Evolutionary conservation across 2,329 filamentous ascomycete genomes (phyloP).

Genomic region (Emergomyces africanus): DNA sequence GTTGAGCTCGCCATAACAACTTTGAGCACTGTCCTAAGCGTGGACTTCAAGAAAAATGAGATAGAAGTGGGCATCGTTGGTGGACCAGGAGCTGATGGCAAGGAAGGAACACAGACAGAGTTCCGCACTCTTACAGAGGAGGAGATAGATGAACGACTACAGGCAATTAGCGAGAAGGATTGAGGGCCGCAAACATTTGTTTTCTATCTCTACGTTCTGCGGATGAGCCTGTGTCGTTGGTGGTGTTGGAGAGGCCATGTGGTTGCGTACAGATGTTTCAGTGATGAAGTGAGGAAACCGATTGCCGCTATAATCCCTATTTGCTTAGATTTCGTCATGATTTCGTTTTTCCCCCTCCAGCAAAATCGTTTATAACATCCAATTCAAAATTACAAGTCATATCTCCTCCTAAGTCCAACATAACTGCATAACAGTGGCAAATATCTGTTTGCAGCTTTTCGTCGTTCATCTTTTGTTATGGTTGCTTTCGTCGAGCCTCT

Average conservation of each 20-base stretch:
- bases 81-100: constrained; percentile 67
- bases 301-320: background rate
- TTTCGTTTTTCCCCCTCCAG: background rate
- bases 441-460: background rate
- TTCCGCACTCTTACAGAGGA: constrained; percentile 92
- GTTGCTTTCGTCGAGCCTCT: background rate
- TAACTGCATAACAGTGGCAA: background rate
- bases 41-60: constrained; percentile 99
- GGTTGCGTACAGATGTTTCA: background rate
- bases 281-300: background rate
- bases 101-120: constrained; percentile 62
- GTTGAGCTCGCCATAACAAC: constrained; percentile 94
- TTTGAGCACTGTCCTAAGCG: constrained; percentile 89
- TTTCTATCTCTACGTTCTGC: background rate
- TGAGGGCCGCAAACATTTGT: constrained; percentile 35
- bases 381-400: background rate
- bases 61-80: constrained; percentile 97
- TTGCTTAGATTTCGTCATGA: constrained; percentile 1
- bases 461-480: background rate
- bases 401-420: background rate
- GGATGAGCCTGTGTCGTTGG: background rate
- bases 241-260: background rate
- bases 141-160: constrained; percentile 95
- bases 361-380: constrained; percentile 1
- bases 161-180: constrained; percentile 98